Evolutionary conservation across 2,329 filamentous ascomycete species (phyloP), one percentile per base, ranked within the genome.

Genomic region (Colletotrichum eremochloae): DNA sequence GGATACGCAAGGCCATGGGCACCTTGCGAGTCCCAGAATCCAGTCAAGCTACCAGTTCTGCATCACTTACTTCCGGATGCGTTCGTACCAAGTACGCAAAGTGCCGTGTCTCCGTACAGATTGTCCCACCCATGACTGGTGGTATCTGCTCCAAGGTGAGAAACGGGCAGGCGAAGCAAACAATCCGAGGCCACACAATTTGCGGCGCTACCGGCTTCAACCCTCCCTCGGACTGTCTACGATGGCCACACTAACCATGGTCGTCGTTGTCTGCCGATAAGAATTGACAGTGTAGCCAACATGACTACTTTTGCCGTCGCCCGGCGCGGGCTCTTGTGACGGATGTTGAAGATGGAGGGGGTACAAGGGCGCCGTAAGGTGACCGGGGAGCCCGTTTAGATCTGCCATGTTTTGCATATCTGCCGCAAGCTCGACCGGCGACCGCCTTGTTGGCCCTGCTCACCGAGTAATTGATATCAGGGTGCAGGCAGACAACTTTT

Each of bases 1-100:
- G 61, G 61, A 42, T 63, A 46, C 65, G 57, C 69, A 60, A 48
- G 63, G 40, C 64, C 68, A 71, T 56, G 52, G 50, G 56, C 63
- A 71, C 57, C 42, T 56, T 62, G 56, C 56, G 33, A 67, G 57
- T 57, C 60, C 60, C 44, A 63, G 60, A 33, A 44, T 50, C 20
- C 31, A 63, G 60, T 38, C 57, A 24, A 46, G 57, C 57, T 63
- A 50, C 38, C n/a, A 18, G 29, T 33, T n/a, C 24, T 46, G 62
- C 57, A 63, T 40, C 36, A 38, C 52, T 58, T 38, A 55, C 57
- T 38, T 63, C 44, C 40, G 31, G 20, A 48, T 18, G 9, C 24
- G 14, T n/a, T 48, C 20, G 8, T 24, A 24, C 46, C 4, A 20
- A 14, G 8, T n/a, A 11, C 20, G 20, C 8, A 46, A 46, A 46